phyloP scores from a whole-genome alignment of 179 eudicot species.

The Beta lomatogona region DNA sequence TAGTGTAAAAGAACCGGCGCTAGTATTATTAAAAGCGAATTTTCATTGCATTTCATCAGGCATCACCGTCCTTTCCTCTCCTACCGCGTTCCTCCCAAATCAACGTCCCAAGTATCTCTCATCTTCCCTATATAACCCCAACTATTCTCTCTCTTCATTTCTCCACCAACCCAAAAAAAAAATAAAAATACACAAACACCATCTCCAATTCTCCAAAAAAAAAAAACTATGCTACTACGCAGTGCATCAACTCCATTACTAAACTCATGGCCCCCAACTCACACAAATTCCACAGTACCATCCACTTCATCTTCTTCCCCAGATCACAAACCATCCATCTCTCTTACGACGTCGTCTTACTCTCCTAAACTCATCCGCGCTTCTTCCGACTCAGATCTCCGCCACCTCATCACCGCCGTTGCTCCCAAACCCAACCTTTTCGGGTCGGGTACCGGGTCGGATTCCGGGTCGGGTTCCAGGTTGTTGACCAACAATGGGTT shows the following conservation, averaged over 20 bases:
- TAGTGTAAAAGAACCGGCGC: too few species aligned
- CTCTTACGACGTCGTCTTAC: conserved; percentile 18
- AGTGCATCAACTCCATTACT: conserved; percentile 48
- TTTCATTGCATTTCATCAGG: background rate
- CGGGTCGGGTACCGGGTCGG: background rate
- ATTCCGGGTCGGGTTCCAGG: conserved; percentile 16
- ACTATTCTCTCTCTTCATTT: background rate
- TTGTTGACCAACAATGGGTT: conserved; percentile 28
- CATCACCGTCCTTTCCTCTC: background rate
- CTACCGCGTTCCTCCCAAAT: background rate
- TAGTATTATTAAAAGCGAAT: too few species aligned
- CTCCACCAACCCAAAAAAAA: too few species aligned
- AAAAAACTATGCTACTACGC: conserved; percentile 37
- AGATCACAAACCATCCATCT: background rate
- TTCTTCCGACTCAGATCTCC: conserved; percentile 34
- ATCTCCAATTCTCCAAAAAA: too few species aligned
- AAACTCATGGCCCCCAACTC: conserved; percentile 33
- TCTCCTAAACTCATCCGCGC: conserved; percentile 20
- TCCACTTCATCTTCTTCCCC: background rate
- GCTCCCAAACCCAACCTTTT: conserved; percentile 6
- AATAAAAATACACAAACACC: too few species aligned
- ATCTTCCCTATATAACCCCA: background rate
- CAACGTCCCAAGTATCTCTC: background rate
- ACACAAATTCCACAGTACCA: background rate
- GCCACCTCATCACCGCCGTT: conserved; percentile 9